Percentiles rank a stretch among this genome's conserved stretches.
phyloP scores from a whole-genome alignment of 192 early-diverging fungal species.

The Backusella circina region DNA sequence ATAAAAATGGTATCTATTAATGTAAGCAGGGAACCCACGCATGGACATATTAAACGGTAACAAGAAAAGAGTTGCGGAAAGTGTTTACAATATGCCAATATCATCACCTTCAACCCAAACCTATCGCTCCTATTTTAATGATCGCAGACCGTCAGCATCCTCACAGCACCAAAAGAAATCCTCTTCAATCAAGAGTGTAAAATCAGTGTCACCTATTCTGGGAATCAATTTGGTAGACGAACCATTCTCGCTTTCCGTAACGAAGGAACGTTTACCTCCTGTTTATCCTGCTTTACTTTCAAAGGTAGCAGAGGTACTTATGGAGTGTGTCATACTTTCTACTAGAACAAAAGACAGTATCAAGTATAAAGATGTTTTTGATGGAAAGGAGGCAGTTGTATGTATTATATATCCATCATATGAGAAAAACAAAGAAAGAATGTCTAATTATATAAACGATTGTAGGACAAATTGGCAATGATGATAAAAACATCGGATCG shows the following conservation, averaged over 20 bases:
- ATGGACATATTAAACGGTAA: background rate
- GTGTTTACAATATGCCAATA: constrained; percentile 29
- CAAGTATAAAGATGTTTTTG: constrained; percentile 81
- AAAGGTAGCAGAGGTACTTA: constrained; percentile 63
- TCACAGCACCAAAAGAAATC: background rate
- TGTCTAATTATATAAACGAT: constrained; percentile 4
- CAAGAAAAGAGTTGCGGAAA: constrained; percentile 18
- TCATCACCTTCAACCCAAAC: background rate
- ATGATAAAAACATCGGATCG: constrained; percentile 84
- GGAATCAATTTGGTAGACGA: constrained; percentile 1
- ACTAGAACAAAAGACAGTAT: constrained; percentile 73
- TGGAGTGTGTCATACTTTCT: constrained; percentile 49
- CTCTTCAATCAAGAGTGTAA: background rate
- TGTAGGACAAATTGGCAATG: constrained; percentile 69
- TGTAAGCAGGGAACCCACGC: background rate
- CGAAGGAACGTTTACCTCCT: constrained; percentile 30
- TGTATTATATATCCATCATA: constrained; percentile 8
- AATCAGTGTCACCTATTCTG: background rate
- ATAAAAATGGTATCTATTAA: background rate
- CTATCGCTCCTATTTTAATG: background rate
- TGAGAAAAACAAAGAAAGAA: background rate
- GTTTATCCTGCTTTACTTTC: constrained; percentile 77
- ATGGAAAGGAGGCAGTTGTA: constrained; percentile 87
- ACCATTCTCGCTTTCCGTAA: background rate
- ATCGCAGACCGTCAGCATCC: background rate